phyloP scores from a whole-genome alignment of 1,284 basidiomycete species.

The Marasmius tenuissimus region DNA sequence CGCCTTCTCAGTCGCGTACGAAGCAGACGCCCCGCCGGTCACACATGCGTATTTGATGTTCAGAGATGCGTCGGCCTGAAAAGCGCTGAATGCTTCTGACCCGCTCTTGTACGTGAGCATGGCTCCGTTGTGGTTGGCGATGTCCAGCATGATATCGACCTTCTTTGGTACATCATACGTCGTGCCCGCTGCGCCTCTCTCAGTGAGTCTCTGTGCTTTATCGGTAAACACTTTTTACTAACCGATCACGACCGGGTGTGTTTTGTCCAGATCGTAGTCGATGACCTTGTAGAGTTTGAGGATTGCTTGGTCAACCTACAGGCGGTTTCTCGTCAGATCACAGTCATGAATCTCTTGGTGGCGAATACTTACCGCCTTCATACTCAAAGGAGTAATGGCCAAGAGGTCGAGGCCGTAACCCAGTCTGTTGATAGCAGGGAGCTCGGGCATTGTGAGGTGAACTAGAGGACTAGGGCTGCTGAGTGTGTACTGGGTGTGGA shows the following conservation, averaged over 20 bases:
- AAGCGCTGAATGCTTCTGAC: not conserved
- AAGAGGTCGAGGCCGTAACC: slow-evolving; percentile 2
- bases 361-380: not conserved
- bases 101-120: slow-evolving; percentile 3
- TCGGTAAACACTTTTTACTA: too few species aligned
- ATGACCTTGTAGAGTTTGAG: not conserved
- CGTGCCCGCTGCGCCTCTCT: not conserved
- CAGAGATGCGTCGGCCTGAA: not conserved
- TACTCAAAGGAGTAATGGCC: not conserved
- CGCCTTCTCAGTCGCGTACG: slow-evolving; percentile 1
- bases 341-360: not conserved
- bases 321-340: not conserved
- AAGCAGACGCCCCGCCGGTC: slow-evolving; percentile 1
- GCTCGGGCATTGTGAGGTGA: not conserved
- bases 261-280: not conserved
- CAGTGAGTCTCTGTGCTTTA: not conserved
- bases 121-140: not conserved
- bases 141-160: not conserved
- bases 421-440: slow-evolving; percentile 1
- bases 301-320: slow-evolving; percentile 2
- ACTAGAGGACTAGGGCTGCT: not conserved
- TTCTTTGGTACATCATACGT: not conserved
- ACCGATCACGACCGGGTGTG: not conserved
- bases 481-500: too few species aligned
- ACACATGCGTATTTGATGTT: not conserved